A percentile compares a stretch with the other conserved stretches of the same genome.
Conservation (phyloP, 768 basidiomycete genomes). For the Termitomyces sp. region DNA sequence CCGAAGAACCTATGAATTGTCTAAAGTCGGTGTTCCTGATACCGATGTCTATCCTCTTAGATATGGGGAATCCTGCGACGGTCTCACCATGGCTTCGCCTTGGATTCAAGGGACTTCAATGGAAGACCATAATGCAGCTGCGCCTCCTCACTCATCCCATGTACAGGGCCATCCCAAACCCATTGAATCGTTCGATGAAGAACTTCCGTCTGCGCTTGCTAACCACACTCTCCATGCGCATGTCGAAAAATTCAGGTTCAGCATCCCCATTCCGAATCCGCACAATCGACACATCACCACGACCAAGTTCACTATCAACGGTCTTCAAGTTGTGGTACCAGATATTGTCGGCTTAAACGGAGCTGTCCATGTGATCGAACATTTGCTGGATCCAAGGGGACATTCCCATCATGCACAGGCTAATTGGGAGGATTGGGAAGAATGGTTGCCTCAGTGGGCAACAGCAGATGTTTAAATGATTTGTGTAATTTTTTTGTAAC, state of each 20-base stretch:
- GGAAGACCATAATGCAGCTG: not conserved
- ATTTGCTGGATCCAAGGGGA: conserved; percentile 36
- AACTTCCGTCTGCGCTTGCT: conserved; percentile 34
- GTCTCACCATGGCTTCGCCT: not conserved
- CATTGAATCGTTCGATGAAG: conserved; percentile 27
- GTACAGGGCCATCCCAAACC: conserved; percentile 16
- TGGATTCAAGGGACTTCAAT: not conserved
- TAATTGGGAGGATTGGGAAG: conserved; percentile 38
- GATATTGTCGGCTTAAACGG: conserved; percentile 55
- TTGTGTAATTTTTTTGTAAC: not conserved
- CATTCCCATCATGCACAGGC: conserved; percentile 5
- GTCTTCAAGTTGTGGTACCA: conserved; percentile 26
- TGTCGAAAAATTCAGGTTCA: conserved; percentile 40
- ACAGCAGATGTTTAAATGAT: conserved; percentile 19
- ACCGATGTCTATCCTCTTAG: not conserved
- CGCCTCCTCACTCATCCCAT: not conserved
- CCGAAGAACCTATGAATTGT: not conserved
- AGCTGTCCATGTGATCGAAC: conserved; percentile 43
- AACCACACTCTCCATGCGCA: conserved; percentile 40
- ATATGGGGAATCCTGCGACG: not conserved
- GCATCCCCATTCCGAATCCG: conserved; percentile 31
- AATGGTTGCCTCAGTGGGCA: conserved; percentile 46
- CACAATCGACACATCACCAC: conserved; percentile 20
- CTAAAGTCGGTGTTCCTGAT: not conserved
- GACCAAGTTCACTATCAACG: conserved; percentile 36